Conservation (phyloP, 2,329 filamentous ascomycete genomes). For the Phaeoacremonium minimum region DNA sequence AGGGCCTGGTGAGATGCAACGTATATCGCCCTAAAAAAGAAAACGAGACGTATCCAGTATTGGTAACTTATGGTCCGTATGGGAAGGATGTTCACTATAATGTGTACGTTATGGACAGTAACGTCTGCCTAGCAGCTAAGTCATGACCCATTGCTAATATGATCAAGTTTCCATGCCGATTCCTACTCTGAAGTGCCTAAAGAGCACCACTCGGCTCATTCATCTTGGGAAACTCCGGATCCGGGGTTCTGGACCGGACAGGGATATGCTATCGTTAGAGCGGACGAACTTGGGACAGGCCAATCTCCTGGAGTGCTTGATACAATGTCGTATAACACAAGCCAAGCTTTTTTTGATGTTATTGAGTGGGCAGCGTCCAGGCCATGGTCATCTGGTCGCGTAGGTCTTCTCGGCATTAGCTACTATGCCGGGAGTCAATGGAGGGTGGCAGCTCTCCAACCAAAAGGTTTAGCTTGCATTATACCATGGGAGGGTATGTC, state of each 20-base stretch:
- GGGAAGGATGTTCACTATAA: slow-evolving; percentile 63
- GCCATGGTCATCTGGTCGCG: slow-evolving; percentile 32
- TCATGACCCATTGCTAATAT: too few relatives aligned
- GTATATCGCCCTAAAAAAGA: slow-evolving; percentile 25
- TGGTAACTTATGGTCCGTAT: slow-evolving; percentile 65
- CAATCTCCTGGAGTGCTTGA: slow-evolving; percentile 34
- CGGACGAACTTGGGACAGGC: slow-evolving; percentile 33
- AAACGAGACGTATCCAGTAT: slow-evolving; percentile 40
- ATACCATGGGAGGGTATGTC: slow-evolving; percentile 39
- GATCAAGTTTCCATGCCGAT: slow-evolving; percentile 26
- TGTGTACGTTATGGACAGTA: slow-evolving; percentile 28
- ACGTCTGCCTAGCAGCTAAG: too few relatives aligned
- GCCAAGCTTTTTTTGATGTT: slow-evolving; percentile 34
- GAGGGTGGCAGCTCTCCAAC: slow-evolving; percentile 31
- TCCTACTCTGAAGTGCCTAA: slow-evolving; percentile 39
- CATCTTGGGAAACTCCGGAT: slow-evolving; percentile 49
- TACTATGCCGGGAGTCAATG: slow-evolving; percentile 36
- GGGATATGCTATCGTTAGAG: slow-evolving; percentile 44
- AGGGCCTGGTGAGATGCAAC: slow-evolving; percentile 26
- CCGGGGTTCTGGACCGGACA: slow-evolving; percentile 45
- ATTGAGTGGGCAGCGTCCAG: slow-evolving; percentile 35
- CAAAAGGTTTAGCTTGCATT: slow-evolving; percentile 32
- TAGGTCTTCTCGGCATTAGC: slow-evolving; percentile 33
- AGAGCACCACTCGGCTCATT: slow-evolving; percentile 41
- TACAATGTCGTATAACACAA: slow-evolving; percentile 32